Evolutionary conservation across 192 early-diverging fungal species (phyloP), one percentile per base, ranked within the genome.

Genomic region (Coemansia sp.): DNA sequence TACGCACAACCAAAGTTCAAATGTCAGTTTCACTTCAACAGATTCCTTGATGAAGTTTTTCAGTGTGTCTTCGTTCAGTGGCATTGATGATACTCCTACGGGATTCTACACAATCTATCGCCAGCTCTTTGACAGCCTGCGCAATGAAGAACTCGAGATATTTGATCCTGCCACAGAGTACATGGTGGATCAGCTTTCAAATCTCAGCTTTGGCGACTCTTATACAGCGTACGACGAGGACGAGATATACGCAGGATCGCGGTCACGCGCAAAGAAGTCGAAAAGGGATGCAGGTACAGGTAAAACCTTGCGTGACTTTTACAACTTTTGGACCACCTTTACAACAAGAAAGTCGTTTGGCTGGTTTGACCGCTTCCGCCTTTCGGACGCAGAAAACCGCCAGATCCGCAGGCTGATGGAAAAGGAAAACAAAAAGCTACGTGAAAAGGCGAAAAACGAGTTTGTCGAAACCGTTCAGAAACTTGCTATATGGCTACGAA

Each of bases 281-380:
- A 58, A 42, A 10, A 47, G 49, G 21, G 47, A 57, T 32, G 63
- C 41, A 18, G 69, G 52, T 60, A 76, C 69, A 1, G 66, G 66
- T 46, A 61, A 65, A 11, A 86, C 80, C 5, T 57, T 89, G 52
- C 82, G 86, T 37, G 88, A 90, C 47, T 94, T 94, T 64, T 95
- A 95, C 74, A 87, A 81, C 45, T 86, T 89, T 40, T 99, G 93
- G 87, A 74, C 87, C 32, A 88, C 87, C 16, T 99, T 98, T 69
- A 77, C 90, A 1, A 87, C 90, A 13, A 74, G 81, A 65, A 98
- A 98, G 78, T 90, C 89, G n/a, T 99, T 98, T 67, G 84, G 86
- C 37, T 99, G 97, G 97, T 85, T 85, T 55, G 97, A 99, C 79
- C 90, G 95, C 64, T 94, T 89, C 79, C 82, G 89, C 11, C 85